Percentiles rank a stretch among this genome's conserved stretches.
These are phyloP conservation scores for Barnettozyma californica DNA, from an alignment of 805 yeast genomes.

Conservation along the genomic window DNA sequence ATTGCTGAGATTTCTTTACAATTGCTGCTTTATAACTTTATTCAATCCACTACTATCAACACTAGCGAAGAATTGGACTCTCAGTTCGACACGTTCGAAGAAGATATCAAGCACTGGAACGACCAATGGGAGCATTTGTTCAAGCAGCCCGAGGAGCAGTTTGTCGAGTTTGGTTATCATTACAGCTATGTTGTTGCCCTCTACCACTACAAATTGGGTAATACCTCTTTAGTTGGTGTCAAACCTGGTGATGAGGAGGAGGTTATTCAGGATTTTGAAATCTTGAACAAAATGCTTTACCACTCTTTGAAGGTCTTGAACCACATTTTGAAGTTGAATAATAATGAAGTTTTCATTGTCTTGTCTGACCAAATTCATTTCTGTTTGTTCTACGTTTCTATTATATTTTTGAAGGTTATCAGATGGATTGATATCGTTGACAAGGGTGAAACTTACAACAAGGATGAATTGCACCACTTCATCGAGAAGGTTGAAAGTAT, in stretches of 20 bases:
- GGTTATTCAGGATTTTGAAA: slow-evolving; percentile 17
- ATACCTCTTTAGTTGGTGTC: slow-evolving; percentile 6
- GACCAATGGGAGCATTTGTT: slow-evolving; percentile 66
- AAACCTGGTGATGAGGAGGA: slow-evolving; percentile 10
- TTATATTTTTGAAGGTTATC: slow-evolving; percentile 21
- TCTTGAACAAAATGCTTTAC: slow-evolving; percentile 22
- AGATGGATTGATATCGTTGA: slow-evolving; percentile 21
- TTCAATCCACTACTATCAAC: slow-evolving; percentile 33
- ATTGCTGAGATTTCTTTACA: slow-evolving; percentile 68
- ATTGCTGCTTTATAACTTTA: slow-evolving; percentile 50
- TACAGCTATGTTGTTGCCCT: slow-evolving; percentile 50
- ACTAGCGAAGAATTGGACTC: slow-evolving; percentile 1
- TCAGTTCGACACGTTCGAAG: slow-evolving; percentile 33
- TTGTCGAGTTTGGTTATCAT: slow-evolving; percentile 66
- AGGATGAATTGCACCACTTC: slow-evolving; percentile 16
- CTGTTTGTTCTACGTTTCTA: slow-evolving; percentile 19
- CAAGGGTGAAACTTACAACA: slow-evolving; percentile 13
- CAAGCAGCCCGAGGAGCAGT: slow-evolving; percentile 67
- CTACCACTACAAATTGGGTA: slow-evolving; percentile 32
- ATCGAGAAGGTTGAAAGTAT: slow-evolving; percentile 17
- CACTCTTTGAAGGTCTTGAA: slow-evolving; percentile 23
- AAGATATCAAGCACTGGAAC: slow-evolving; percentile 55
- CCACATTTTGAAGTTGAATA: slow-evolving; percentile 23
- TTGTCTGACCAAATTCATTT: slow-evolving; percentile 69
- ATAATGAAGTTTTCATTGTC: slow-evolving; percentile 56